Base-by-base conservation (phyloP, 2,329 filamentous ascomycete species). In the Mycosphaerelloides madeirae region DNA sequence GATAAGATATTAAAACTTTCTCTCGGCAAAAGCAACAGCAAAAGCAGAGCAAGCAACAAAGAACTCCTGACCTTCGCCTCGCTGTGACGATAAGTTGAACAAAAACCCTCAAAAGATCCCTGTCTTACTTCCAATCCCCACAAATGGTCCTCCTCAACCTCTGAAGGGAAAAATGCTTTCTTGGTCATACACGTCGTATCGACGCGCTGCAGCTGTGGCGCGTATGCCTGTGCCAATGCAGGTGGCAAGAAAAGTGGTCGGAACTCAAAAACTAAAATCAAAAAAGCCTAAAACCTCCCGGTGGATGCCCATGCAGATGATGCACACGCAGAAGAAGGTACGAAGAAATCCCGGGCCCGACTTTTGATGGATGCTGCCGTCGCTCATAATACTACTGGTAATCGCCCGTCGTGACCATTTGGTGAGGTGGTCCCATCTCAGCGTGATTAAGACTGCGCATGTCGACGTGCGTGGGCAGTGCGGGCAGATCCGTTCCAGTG, bases 331-430 rank as follows among this genome's bases (percentile, higher is more conserved):
- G 28, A 36, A 25, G 22, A 29, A 25, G 31, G 13, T 15, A 31
- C 32, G 11, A 18, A 35, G 9, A 16, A 16, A 6, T 18, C n/a
- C 33, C n/a, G n/a, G 29, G 16, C 31, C 31, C 41, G 38, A 32
- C 41, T 31, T 34, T 38, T 38, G 34, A 33, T 37, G 42, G 33
- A 22, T 29, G 15, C 31, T 36, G 20, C 14, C 44, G 22, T 25
- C 22, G 22, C 22, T 6, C n/a, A n/a, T n/a, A 9, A 25, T 5
- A 25, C 22, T 47, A 59, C 39, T 63, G 69, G 57, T 69, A 72
- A 55, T 70, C 65, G 54, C 68, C 68, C 15, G 67, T 62, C 40
- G 68, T 66, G 48, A 72, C 66, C 62, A 74, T 58, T 14, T 63
- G 65, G 43, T 68, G 68, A 37, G 66, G 62, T 44, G 66, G 65